A percentile compares a stretch with the other conserved stretches of the same genome.
Conservation (phyloP, 495 filamentous ascomycete species). For the Haplographium delicatum region DNA sequence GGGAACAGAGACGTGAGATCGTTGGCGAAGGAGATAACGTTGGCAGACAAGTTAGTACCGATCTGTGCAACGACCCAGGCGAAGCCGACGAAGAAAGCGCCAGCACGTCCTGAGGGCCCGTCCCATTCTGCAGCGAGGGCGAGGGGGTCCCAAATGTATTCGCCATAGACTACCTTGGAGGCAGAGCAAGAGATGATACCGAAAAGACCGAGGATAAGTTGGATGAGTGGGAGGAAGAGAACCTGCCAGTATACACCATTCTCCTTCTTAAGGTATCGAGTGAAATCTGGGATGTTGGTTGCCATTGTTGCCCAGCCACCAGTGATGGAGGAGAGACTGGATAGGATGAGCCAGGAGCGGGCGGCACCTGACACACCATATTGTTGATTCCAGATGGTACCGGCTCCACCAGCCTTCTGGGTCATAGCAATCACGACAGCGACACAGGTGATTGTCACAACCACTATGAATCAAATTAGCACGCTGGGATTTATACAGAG, state of each 20-base stretch:
- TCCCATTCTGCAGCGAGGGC: constrained; percentile 49
- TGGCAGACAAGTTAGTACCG: constrained; percentile 62
- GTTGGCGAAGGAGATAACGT: constrained; percentile 59
- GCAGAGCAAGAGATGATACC: constrained; percentile 46
- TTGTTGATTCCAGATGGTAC: constrained; percentile 41
- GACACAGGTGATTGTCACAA: constrained; percentile 34
- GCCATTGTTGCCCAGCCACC: constrained; percentile 39
- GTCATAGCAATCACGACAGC: constrained; percentile 40
- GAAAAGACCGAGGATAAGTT: constrained; percentile 45
- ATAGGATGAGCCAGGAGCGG: constrained; percentile 38
- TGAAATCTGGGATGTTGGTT: constrained; percentile 55
- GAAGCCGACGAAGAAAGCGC: constrained; percentile 49
- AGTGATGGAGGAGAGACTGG: constrained; percentile 38
- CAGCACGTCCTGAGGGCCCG: constrained; percentile 40
- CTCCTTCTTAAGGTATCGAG: constrained; percentile 47
- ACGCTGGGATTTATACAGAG: background rate
- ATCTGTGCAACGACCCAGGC: constrained; percentile 50
- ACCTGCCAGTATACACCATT: constrained; percentile 52
- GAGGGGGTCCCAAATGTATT: constrained; percentile 55
- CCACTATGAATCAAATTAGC: constrained; percentile 17
- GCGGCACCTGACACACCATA: constrained; percentile 31
- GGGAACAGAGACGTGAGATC: constrained; percentile 57
- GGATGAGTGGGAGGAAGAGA: constrained; percentile 50
- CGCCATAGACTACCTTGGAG: constrained; percentile 49
- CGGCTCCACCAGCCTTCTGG: constrained; percentile 38